Percentiles rank a stretch among this genome's conserved stretches.
Conservation (phyloP, 2,329 filamentous ascomycete genomes). For the Parastagonospora avenae region DNA sequence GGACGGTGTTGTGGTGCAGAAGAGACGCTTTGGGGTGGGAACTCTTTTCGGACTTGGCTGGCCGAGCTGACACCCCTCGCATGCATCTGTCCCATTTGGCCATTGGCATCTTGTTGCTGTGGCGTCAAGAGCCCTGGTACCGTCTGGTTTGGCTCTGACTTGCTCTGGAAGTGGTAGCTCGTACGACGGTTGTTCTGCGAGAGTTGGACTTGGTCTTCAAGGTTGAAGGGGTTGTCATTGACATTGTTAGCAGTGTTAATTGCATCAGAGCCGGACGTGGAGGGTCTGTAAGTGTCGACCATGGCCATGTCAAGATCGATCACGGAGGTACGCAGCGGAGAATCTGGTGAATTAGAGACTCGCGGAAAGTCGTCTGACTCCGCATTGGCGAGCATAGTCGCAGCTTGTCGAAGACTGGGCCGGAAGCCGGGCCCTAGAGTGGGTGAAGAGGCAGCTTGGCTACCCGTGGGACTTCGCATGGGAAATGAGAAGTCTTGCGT, state of each 20-base stretch:
- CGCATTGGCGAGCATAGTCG: conserved; percentile 46
- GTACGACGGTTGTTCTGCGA: conserved; percentile 46
- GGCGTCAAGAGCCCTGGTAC: conserved; percentile 45
- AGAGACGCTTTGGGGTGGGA: conserved; percentile 25
- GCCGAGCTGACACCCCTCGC: conserved; percentile 43
- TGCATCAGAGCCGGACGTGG: conserved; percentile 48
- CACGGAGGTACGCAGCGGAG: conserved; percentile 50
- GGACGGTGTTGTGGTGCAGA: conserved; percentile 22
- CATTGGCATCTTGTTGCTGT: conserved; percentile 41
- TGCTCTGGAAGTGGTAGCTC: conserved; percentile 47
- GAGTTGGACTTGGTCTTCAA: conserved; percentile 52
- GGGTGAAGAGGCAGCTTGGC: conserved; percentile 29
- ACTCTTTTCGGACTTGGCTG: conserved; percentile 37
- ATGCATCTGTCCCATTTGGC: conserved; percentile 39
- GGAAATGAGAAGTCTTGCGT: conserved; percentile 45
- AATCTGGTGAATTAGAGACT: conserved; percentile 38
- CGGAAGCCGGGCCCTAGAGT: conserved; percentile 44
- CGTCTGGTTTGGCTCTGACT: conserved; percentile 47
- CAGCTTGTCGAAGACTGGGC: conserved; percentile 48
- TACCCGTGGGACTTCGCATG: conserved; percentile 29
- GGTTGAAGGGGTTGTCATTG: conserved; percentile 56
- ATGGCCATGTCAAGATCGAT: conserved; percentile 51
- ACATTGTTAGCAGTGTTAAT: conserved; percentile 45
- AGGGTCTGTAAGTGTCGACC: conserved; percentile 50
- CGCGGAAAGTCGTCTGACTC: conserved; percentile 47